phyloP scores from a whole-genome alignment of 768 basidiomycete species.

The Pulveroboletus frians region DNA sequence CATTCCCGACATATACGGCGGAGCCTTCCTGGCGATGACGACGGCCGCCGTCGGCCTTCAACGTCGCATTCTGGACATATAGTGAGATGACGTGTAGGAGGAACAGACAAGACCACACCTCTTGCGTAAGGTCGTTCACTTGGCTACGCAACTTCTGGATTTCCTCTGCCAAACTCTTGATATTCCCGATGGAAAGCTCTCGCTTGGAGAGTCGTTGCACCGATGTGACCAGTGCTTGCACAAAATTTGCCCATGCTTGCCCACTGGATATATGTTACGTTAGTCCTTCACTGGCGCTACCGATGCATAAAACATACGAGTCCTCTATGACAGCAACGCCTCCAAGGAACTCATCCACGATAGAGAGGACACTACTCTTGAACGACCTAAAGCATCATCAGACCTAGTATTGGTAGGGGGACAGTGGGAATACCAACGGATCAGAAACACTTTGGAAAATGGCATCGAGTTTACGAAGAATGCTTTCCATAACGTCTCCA shows the following conservation, averaged over 20 bases:
- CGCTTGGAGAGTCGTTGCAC: slow-evolving; percentile 65
- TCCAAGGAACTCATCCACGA: slow-evolving; percentile 63
- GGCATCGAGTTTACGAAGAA: slow-evolving; percentile 49
- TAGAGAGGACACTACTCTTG: slow-evolving; percentile 52
- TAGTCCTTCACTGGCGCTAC: slow-evolving; percentile 8
- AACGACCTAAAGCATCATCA: slow-evolving; percentile 43
- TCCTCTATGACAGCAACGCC: slow-evolving; percentile 54
- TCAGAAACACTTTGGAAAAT: slow-evolving; percentile 58
- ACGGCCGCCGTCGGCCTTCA: background rate
- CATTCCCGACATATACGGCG: slow-evolving; percentile 9
- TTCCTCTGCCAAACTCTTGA: slow-evolving; percentile 49
- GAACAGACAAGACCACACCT: slow-evolving; percentile 41
- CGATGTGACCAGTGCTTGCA: slow-evolving; percentile 55
- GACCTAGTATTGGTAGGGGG: background rate
- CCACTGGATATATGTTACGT: slow-evolving; percentile 42
- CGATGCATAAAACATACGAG: slow-evolving; percentile 44
- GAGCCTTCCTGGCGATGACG: slow-evolving; percentile 17
- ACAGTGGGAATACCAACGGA: slow-evolving; percentile 41
- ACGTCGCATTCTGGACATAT: slow-evolving; percentile 5
- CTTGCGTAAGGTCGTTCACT: slow-evolving; percentile 60
- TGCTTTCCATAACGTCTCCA: slow-evolving; percentile 43
- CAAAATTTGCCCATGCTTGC: slow-evolving; percentile 56
- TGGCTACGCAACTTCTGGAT: slow-evolving; percentile 52
- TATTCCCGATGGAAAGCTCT: slow-evolving; percentile 48
- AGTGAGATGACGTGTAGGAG: background rate